Evolutionary conservation across 257 asterid genomes (phyloP).

Genomic region (Fraxinus excelsior): DNA sequence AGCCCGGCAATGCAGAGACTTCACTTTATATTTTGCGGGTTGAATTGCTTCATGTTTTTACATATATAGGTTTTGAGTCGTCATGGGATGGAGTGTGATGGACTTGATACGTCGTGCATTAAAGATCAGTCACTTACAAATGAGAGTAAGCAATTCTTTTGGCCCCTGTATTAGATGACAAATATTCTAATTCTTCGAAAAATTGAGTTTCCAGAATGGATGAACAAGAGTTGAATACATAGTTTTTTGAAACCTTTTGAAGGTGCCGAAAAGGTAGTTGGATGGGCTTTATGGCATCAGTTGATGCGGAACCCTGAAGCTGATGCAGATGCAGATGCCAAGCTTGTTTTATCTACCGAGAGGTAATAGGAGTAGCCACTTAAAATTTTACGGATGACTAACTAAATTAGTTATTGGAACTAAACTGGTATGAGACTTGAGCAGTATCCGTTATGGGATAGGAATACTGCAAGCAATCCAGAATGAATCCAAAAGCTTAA

Average conservation of each 20-base stretch:
- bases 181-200: slow-evolving; percentile 4
- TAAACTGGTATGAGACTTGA: slow-evolving; percentile 22
- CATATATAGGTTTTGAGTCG: slow-evolving; percentile 75
- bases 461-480: slow-evolving; percentile 61
- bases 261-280: slow-evolving; percentile 88
- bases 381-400: slow-evolving; percentile 20
- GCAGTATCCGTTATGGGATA: slow-evolving; percentile 74
- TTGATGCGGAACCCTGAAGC: slow-evolving; percentile 57
- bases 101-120: slow-evolving; percentile 59
- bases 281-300: slow-evolving; percentile 82
- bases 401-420: slow-evolving; percentile 16
- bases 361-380: slow-evolving; percentile 50
- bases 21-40: slow-evolving; percentile 3
- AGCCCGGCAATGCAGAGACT: not conserved
- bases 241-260: slow-evolving; percentile 32
- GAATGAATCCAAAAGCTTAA: slow-evolving; percentile 68
- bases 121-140: slow-evolving; percentile 78
- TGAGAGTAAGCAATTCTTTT: slow-evolving; percentile 60
- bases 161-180: slow-evolving; percentile 6
- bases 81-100: slow-evolving; percentile 69
- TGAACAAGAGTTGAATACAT: slow-evolving; percentile 16
- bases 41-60: slow-evolving; percentile 27
- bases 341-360: slow-evolving; percentile 59
- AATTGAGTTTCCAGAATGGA: not conserved
- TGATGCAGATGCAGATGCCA: slow-evolving; percentile 46